Conservation (phyloP, 768 basidiomycete species). For the Leucocoprinus sp. region DNA sequence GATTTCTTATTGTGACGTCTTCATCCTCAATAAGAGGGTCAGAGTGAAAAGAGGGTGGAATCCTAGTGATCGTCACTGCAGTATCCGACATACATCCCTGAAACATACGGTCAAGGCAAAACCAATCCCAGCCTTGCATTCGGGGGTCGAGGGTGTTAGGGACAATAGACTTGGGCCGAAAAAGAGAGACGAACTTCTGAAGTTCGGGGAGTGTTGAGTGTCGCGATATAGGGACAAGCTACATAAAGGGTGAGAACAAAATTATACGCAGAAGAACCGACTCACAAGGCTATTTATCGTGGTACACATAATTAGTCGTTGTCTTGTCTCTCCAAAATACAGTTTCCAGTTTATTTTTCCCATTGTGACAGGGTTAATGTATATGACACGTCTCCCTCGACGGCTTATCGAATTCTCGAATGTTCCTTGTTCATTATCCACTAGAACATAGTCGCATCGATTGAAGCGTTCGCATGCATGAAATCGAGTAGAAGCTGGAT, state of each 20-base stretch:
- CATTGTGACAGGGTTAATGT: slow-evolving; percentile 80
- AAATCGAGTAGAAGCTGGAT: slow-evolving; percentile 63
- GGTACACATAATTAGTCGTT: slow-evolving; percentile 32
- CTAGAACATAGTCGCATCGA: slow-evolving; percentile 57
- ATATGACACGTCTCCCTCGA: slow-evolving; percentile 57
- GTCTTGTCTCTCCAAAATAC: slow-evolving; percentile 33
- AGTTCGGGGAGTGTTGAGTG: slow-evolving; percentile 89
- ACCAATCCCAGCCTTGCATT: slow-evolving; percentile 60
- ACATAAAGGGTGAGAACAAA: background rate
- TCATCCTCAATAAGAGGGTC: slow-evolving; percentile 20
- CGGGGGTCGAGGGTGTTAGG: slow-evolving; percentile 68
- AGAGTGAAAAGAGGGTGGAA: slow-evolving; percentile 5
- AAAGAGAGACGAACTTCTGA: slow-evolving; percentile 69
- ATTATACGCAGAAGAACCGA: background rate
- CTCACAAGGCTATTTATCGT: slow-evolving; percentile 58
- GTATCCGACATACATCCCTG: slow-evolving; percentile 37
- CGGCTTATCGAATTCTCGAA: slow-evolving; percentile 29
- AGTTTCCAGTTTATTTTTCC: slow-evolving; percentile 42
- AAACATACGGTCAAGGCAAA: slow-evolving; percentile 64
- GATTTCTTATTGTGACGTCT: slow-evolving; percentile 54
- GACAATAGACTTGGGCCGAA: slow-evolving; percentile 66
- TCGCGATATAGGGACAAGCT: slow-evolving; percentile 80
- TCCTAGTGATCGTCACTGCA: background rate
- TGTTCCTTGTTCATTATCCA: slow-evolving; percentile 24
- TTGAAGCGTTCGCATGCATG: slow-evolving; percentile 89